Evolutionary conservation across 2,329 filamentous ascomycete genomes (phyloP), one percentile per base, ranked within the genome.

Genomic region (Trichoderma brevicompactum): DNA sequence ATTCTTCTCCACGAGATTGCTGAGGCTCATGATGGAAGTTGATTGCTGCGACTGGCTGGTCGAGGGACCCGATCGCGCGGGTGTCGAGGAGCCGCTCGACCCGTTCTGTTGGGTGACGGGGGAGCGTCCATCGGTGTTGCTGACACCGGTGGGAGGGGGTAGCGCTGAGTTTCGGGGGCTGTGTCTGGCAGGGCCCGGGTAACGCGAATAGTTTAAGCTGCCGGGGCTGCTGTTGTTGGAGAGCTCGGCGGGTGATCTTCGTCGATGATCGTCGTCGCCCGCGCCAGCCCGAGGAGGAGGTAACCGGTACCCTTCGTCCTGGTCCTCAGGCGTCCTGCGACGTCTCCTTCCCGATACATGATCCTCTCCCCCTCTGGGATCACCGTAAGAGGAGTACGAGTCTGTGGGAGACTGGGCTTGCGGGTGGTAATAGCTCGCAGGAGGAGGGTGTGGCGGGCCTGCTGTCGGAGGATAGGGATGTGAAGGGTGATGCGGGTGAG

Each of bases 11-110:
- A 85, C 80, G 67, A 84, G 74, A 65, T 82, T 83, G 71, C 80
- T 82, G 46, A 84, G 70, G 70, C 81, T 85, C 83, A 85, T 85
- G 23, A 83, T 79, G n/a, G 82, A 83, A 10, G 72, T 62, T 13
- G 73, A 69, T 38, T 50, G 65, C 34, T 34, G 41, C 7, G 59
- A 68, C 34, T 63, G 62, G 36, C 17, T 9, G 5, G 67, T 40
- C 60, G 71, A 67, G 66, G 74, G 40, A 34, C 60, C 71, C 32
- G 74, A 72, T 46, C 73, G 74, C 19, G 74, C 70, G 13, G 77
- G 70, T 53, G 77, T 76, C 65, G 77, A 78, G 7, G 72, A 69
- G 65, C 74, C 78, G 66, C 77, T 79, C 28, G 76, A 77, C 40
- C 74, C 75, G 58, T 72, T 77, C 32, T 73, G 74, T 38, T 74